Evolutionary conservation across 2,329 filamentous ascomycete genomes (phyloP), one percentile per base, ranked within the genome.

Genomic region (Elsinoe perseae): DNA sequence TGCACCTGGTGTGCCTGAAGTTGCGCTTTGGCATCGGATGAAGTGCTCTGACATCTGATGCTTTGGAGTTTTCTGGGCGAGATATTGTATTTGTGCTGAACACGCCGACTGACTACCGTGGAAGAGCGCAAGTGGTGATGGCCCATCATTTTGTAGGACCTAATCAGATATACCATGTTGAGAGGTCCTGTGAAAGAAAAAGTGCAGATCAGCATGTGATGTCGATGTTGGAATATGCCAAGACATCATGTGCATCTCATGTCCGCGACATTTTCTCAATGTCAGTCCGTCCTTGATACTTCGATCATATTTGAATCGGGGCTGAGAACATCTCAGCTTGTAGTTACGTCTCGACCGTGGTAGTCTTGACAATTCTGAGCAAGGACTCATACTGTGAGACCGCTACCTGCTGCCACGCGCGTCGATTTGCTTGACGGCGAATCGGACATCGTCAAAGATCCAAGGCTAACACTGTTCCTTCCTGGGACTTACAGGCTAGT

Each of bases 301-400:
- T 42, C 28, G 10, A 5, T 30, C n/a, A n/a, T n/a, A n/a, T n/a
- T n/a, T n/a, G n/a, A n/a, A n/a, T n/a, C n/a, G n/a, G n/a, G 28
- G 10, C 6, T 10, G 28, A 30, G 28, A 30, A 14, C 10, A 36
- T 7, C 10, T 14, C n/a, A 36, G n/a, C 32, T 36, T 36, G 32
- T 14, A 36, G 32, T 12, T 14, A 36, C n/a, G 32, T 4, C 32
- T 36, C 32, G 12, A 12, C 12, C 32, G 32, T 36, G n/a, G 32
- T 36, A 9, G 32, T 3, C 25, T 16, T 23, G n/a, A n/a, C 14
- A 52, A 18, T 6, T 38, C 21, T 14, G 28, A 20, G 48, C 48
- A 36, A 32, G 48, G 48, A 52, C 48, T 34, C 48, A 52, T 28
- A 52, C 48, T 43, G 23, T 57, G 56, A 57, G 56, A 21, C 46